These are phyloP conservation scores for Penicillium sumatraense DNA, from an alignment of 2,329 filamentous ascomycete species.

Conservation along the genomic window DNA sequence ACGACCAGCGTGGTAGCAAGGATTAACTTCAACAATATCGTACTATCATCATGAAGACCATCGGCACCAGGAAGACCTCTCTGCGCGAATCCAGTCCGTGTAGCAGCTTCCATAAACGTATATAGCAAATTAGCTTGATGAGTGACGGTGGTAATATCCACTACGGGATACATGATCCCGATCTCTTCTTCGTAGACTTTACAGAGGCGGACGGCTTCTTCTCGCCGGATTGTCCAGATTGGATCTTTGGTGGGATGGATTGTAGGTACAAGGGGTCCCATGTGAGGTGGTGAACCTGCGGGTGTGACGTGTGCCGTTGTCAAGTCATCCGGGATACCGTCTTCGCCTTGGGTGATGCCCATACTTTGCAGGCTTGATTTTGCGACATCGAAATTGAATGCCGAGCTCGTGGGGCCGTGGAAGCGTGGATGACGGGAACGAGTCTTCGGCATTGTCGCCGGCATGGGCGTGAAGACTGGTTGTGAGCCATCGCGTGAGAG, in stretches of 20 bases:
- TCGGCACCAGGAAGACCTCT: conserved; percentile 60
- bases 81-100: conserved; percentile 62
- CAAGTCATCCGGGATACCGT: conserved; percentile 64
- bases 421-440: conserved; percentile 68
- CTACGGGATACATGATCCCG: conserved; percentile 87
- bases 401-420: conserved; percentile 81
- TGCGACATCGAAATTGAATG: conserved; percentile 84
- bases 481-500: conserved; percentile 47
- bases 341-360: conserved; percentile 72
- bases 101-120: conserved; percentile 72
- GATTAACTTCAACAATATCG: conserved; percentile 79
- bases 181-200: conserved; percentile 86
- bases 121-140: conserved; percentile 72
- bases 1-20: conserved; percentile 77
- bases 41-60: conserved; percentile 64
- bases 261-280: conserved; percentile 35
- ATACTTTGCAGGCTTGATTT: conserved; percentile 86
- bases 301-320: conserved; percentile 60
- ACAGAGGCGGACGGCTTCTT: conserved; percentile 80
- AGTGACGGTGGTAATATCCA: conserved; percentile 74
- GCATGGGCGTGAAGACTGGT: conserved; percentile 40
- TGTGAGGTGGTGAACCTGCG: conserved; percentile 46
- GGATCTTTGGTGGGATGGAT: conserved; percentile 68
- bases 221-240: conserved; percentile 75
- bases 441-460: conserved; percentile 49